Evolutionary conservation across 768 basidiomycete genomes (phyloP).

Genomic region (Macrocybe gigantea): DNA sequence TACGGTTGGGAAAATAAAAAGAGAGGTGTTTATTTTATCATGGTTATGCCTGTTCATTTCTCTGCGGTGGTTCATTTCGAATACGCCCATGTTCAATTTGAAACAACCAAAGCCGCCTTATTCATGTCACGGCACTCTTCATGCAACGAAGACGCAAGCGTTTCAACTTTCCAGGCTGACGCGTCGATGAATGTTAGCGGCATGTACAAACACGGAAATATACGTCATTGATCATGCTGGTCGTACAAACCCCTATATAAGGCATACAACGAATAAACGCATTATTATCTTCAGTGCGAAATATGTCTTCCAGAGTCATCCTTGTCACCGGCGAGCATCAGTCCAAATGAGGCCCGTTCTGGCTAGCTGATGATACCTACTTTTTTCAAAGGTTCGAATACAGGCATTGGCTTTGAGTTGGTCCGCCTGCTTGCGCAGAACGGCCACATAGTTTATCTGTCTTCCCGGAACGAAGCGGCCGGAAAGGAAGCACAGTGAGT

Average conservation of each 20-base stretch:
- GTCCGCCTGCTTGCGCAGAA: slow-evolving; percentile 36
- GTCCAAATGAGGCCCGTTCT: background rate
- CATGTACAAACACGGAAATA: background rate
- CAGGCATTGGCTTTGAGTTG: slow-evolving; percentile 42
- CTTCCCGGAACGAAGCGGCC: slow-evolving; percentile 30
- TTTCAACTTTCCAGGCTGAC: too few species aligned
- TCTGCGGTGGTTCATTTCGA: too few species aligned
- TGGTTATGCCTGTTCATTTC: too few species aligned
- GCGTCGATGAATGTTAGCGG: too few species aligned
- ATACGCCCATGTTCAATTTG: too few species aligned
- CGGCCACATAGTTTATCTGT: slow-evolving; percentile 38
- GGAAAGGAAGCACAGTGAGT: slow-evolving; percentile 36
- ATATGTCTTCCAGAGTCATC: slow-evolving; percentile 9
- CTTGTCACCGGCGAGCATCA: slow-evolving; percentile 11
- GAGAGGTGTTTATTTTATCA: too few species aligned
- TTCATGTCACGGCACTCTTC: too few species aligned
- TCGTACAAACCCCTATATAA: background rate
- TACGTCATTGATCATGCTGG: too few species aligned
- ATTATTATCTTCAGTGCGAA: background rate
- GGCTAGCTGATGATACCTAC: background rate
- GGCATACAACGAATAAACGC: background rate
- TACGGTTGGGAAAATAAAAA: too few species aligned
- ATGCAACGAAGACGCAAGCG: too few species aligned
- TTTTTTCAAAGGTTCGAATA: slow-evolving; percentile 28
- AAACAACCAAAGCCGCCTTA: too few species aligned